These are phyloP conservation scores for Neobulgaria alba DNA, from an alignment of 2,329 filamentous ascomycete species.

Conservation along the genomic window DNA sequence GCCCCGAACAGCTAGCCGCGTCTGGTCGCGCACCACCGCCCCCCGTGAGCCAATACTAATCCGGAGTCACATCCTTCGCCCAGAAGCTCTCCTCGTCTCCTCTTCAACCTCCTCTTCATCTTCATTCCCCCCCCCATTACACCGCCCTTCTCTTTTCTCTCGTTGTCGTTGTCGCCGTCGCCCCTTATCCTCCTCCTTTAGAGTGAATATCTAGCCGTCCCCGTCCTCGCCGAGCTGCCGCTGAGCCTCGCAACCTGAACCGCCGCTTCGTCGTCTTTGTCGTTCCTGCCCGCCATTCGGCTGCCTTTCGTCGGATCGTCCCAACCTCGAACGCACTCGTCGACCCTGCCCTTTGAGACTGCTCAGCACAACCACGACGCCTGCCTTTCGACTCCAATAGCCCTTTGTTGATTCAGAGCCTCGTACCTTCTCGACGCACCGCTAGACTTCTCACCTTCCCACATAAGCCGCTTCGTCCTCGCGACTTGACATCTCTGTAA, in stretches of 20 bases:
- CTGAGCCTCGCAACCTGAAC: too few relatives aligned
- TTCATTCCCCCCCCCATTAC: conserved; percentile 7
- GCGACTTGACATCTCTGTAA: conserved; percentile 17
- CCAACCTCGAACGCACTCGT: background rate
- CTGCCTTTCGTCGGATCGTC: background rate
- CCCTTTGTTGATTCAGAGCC: conserved; percentile 26
- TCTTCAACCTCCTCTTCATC: conserved; percentile 12
- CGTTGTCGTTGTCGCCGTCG: conserved; percentile 13
- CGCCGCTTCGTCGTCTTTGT: background rate
- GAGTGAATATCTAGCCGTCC: conserved; percentile 15
- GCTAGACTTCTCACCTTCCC: background rate
- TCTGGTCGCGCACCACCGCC: too few relatives aligned
- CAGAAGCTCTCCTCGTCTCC: conserved; percentile 18
- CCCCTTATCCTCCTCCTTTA: conserved; percentile 9
- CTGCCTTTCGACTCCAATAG: conserved; percentile 14
- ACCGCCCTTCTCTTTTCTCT: conserved; percentile 17
- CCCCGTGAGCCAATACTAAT: too few relatives aligned
- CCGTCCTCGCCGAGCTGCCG: too few relatives aligned
- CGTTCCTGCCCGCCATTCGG: background rate
- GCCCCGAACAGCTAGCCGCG: too few relatives aligned
- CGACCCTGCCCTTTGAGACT: background rate
- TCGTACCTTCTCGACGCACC: conserved; percentile 10
- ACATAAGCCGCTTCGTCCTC: conserved; percentile 2
- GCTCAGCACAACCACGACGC: conserved; percentile 3
- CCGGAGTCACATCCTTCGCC: too few relatives aligned